Base-by-base conservation (phyloP, 106 monocot genomes). In the Allium fistulosum region DNA sequence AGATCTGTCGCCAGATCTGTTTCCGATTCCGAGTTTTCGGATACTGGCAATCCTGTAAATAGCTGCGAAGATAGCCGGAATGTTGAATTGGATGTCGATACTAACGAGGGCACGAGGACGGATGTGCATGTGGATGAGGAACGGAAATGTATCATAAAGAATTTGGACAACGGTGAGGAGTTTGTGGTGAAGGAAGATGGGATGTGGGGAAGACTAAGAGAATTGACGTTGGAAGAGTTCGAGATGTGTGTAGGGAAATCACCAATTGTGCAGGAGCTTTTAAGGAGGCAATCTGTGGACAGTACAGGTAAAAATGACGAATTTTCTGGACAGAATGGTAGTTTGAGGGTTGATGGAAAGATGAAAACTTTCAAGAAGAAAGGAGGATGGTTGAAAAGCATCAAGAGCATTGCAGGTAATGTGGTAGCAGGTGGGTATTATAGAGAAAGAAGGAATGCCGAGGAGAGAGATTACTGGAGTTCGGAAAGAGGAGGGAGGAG, bases 181-280 rank as follows among this genome's bases (percentile, higher is more conserved):
- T 90, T 90, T 59, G 83, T 90, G 71, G 83, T 90, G 70, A 85
- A 82, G 65, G 85, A 83, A 53, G 83, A 90, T 69, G 90, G 90
- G 69, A 86, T 74, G 76, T 78, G 82, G 85, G 74, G 80, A 45
- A 78, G 78, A 57, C 22, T 83, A 28, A 75, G 78, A 76, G 90
- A 90, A 58, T 70, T 86, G 46, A 82, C 90, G 11, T 69, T 83
- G 80, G 90, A 90, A 61, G 90, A 90, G 76, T 90, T 90, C 61
- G 80, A 76, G 71, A 57, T 63, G 49, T 85, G 76, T 49, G 83
- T 90, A 48, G 90, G 85, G 13, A 65, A 73, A 3, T 90, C 90
- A 9, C 90, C 90, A 9, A 83, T 85, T 15, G 90, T 90, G 8
- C 82, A 86, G 65, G 90, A 90, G 46, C 80, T 86, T 9, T 83